Conservation (phyloP, 1,284 basidiomycete species). For the Leccinum solheimii region DNA sequence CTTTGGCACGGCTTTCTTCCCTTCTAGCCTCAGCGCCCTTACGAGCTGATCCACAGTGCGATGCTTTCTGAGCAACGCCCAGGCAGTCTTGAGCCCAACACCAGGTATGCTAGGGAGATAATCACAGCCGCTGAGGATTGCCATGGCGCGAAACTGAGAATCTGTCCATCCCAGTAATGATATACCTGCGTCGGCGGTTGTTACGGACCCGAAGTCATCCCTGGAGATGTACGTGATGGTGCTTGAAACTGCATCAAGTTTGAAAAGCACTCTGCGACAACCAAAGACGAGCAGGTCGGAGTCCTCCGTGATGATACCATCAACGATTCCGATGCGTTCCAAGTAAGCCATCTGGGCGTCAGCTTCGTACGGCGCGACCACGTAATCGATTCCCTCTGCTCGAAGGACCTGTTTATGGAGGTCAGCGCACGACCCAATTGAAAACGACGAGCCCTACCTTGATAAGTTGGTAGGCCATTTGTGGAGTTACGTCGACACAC, state of each 20-base stretch:
- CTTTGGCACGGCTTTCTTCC: constrained; percentile 79
- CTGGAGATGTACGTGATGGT: constrained; percentile 83
- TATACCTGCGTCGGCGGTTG: constrained; percentile 57
- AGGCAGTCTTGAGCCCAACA: constrained; percentile 95
- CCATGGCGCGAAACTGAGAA: constrained; percentile 90
- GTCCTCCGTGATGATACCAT: constrained; percentile 97
- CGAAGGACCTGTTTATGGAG: constrained; percentile 64
- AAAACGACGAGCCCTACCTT: constrained; percentile 59
- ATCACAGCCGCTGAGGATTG: constrained; percentile 96
- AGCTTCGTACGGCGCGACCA: constrained; percentile 98
- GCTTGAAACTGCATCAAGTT: constrained; percentile 74
- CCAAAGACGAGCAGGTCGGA: constrained; percentile 98
- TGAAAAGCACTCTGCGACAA: constrained; percentile 84
- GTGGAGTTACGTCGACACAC: constrained; percentile 93
- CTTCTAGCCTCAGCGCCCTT: constrained; percentile 79
- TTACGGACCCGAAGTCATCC: constrained; percentile 71
- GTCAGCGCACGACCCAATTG: constrained; percentile 9
- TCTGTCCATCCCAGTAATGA: constrained; percentile 89
- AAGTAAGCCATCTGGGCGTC: constrained; percentile 96
- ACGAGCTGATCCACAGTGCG: constrained; percentile 88
- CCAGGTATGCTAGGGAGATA: constrained; percentile 94
- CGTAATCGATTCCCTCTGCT: constrained; percentile 77
- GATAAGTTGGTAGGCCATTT: constrained; percentile 97
- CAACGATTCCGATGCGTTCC: constrained; percentile 80
- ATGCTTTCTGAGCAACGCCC: constrained; percentile 77